Evolutionary conservation across 441 rosid species (phyloP), one percentile per base, ranked within the genome.

Genomic region (Codiaeum variegatum): DNA sequence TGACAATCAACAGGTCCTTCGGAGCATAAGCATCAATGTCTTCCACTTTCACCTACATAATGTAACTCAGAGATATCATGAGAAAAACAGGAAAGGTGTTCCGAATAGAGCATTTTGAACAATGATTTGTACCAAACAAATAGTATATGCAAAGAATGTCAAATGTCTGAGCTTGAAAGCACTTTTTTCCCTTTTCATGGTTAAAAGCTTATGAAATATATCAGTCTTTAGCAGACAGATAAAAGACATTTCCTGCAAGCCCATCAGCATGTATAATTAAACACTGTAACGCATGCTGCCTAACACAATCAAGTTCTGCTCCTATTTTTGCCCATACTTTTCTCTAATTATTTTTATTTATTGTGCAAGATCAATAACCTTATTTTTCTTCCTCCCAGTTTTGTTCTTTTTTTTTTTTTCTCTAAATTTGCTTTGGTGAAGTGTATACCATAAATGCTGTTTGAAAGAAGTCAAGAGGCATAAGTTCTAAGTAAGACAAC

Each of bases 11-110:
- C 74, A 94, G 84, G 82, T 94, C 97, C 78, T 94, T 90, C 29
- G 98, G 97, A 83, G 97, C 95, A 76, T 89, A 94, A 55, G 89
- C 86, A 80, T 92, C 97, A 71, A 94, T 90, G 76, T 94, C 98
- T 88, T 94, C 98, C 23, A 83, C 91, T 86, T 92, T 94, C 73
- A 94, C 87, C 98, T 92, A 69, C 62, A 73, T 21, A 55, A 38
- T 54, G 66, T 34, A 68, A 56, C 73, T 66, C 42, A 64, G 71
- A 76, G 32, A 69, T 72, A 49, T 19, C 60, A 40, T 58, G 63
- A 69, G 70, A 75, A 61, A 29, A 62, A 56, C 23, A 52, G 42
- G 62, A 36, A 44, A 75, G 42, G 29, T 28, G 10, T 11, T 29
- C 28, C 10, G n/a, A 34, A 44, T 28, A 21, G 31, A 31, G 58